These are phyloP conservation scores for Stentor roeselii DNA, from an alignment of 73 alveolate species.

Conservation along the genomic window DNA sequence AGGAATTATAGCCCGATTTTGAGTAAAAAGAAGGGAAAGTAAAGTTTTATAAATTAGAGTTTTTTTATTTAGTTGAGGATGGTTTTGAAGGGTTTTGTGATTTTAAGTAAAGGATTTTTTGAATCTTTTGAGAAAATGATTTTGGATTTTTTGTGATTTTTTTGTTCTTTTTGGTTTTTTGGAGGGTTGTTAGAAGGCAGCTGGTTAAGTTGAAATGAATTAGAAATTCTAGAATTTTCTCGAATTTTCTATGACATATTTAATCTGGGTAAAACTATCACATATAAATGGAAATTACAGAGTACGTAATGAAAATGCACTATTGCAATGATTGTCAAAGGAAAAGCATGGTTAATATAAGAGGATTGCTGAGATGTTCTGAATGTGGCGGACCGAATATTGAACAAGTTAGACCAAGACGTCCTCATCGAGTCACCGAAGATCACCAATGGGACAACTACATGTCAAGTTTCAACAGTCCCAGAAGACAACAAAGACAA, in stretches of 20 bases:
- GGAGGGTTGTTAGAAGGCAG: too few species aligned
- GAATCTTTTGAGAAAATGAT: too few species aligned
- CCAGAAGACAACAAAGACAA: background rate
- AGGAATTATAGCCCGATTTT: background rate
- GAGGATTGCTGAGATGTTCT: background rate
- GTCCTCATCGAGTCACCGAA: background rate
- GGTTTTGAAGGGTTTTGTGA: too few species aligned
- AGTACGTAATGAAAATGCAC: background rate
- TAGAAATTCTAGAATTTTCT: too few species aligned
- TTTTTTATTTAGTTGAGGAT: too few species aligned
- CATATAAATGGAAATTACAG: background rate
- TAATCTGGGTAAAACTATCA: too few species aligned
- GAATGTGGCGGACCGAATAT: background rate
- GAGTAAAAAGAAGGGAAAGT: constrained; percentile 10
- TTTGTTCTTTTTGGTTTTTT: too few species aligned
- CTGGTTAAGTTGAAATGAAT: too few species aligned
- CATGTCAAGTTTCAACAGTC: background rate
- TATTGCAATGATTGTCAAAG: background rate
- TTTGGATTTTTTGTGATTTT: too few species aligned
- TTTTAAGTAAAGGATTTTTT: too few species aligned
- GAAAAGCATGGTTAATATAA: background rate
- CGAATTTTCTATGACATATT: too few species aligned
- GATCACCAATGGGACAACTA: background rate
- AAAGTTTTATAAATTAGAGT: too few species aligned
- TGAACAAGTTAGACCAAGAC: background rate